phyloP scores from a whole-genome alignment of 202 grass and related monocot genomes.

The Panicum hallii region DNA sequence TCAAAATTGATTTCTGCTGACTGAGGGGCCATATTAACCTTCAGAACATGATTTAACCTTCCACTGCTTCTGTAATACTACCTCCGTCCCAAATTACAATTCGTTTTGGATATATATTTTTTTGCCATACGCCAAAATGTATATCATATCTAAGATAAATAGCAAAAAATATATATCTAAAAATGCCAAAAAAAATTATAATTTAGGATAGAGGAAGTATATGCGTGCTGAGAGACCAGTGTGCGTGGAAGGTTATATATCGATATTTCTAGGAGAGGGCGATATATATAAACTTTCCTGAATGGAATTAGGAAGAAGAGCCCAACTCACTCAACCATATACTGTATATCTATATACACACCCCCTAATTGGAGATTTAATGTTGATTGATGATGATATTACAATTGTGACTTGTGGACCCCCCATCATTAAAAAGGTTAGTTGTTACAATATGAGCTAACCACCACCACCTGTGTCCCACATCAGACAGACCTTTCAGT shows the following conservation, averaged over 20 bases:
- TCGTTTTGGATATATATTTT: neutral
- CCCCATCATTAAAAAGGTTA: slow-evolving; percentile 25
- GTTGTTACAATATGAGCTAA: slow-evolving; percentile 34
- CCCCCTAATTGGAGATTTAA: slow-evolving; percentile 14
- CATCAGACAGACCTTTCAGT: slow-evolving; percentile 37
- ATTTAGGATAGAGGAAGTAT: too few species aligned
- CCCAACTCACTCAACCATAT: neutral
- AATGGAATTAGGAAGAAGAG: slow-evolving; percentile 4
- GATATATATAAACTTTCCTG: neutral
- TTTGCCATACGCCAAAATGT: too few species aligned
- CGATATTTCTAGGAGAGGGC: neutral
- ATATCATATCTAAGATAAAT: too few species aligned
- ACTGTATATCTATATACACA: neutral
- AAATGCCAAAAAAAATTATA: too few species aligned
- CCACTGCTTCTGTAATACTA: neutral
- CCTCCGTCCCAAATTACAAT: too few species aligned
- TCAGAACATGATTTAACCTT: neutral
- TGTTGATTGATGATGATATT: slow-evolving; percentile 23
- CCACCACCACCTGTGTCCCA: slow-evolving; percentile 29
- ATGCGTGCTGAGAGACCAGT: neutral
- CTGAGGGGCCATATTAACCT: neutral
- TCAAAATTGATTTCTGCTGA: neutral
- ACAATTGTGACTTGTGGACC: slow-evolving; percentile 33
- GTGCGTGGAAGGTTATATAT: neutral
- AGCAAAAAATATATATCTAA: too few species aligned